Evolutionary conservation across 805 yeast species (phyloP), one percentile per base, ranked within the genome.

Genomic region (Metschnikowia gruessii): DNA sequence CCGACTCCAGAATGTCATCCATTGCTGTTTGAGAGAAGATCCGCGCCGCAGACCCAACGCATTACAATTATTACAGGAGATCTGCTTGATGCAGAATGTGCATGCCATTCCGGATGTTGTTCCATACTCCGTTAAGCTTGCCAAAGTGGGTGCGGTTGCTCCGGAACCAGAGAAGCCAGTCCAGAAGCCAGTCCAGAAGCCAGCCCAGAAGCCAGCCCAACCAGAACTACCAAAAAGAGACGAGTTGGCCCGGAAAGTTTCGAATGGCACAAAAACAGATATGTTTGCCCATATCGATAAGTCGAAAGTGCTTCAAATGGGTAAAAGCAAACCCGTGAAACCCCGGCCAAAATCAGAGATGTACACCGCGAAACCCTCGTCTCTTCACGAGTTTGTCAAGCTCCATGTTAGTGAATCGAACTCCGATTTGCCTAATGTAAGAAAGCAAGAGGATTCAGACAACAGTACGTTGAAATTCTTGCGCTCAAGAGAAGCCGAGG

Each of bases 41-140:
- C 94, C 94, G 3, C 70, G 78, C 37, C 72, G 80, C 46, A 75
- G 95, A 58, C 95, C 95, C 8, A 84, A 82, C 49, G 83, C 83
- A 2, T 81, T 79, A 48, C 92, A 86, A 60, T 69, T 85, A 19
- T 63, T 87, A 26, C 87, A 81, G 41, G 91, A 85, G 61, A 70
- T 85, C 5, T 80, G 85, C 50, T 70, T 71, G 42, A 78, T 86
- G 78, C 76, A 80, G 61, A 77, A 78, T 17, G 47, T 53, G 13
- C 59, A 69, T 11, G 74, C 74, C 28, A 50, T 67, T 33, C 72
- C 78, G 1, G 61, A 62, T 48, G 69, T 77, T 64, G 60, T 70
- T 34, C 77, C 77, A 2, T 61, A 64, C 45, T 64, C 72, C 15
- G 70, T 70, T 15, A 53, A 57, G 32, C 43, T 46, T 17, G 41